Evolutionary conservation across 768 basidiomycete species (phyloP).

Genomic region (Pisolithus albus): DNA sequence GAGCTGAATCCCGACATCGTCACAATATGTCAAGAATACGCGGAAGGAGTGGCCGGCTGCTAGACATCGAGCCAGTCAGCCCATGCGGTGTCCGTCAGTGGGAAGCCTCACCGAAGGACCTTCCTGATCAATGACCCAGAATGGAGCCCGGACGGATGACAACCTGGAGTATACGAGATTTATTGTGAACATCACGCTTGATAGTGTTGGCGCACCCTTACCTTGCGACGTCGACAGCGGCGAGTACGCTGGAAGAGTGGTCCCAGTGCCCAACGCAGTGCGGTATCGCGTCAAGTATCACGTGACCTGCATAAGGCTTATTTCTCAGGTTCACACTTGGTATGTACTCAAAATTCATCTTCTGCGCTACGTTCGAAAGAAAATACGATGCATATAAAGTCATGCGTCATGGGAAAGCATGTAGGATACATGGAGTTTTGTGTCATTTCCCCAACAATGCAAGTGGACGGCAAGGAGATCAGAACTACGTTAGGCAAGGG

Average conservation of each 20-base stretch:
- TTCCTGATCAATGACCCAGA: too few relatives aligned
- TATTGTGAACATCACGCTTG: too few relatives aligned
- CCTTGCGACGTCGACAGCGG: too few relatives aligned
- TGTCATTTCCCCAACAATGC: slow-evolving; percentile 14
- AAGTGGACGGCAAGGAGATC: slow-evolving; percentile 13
- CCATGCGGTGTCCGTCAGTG: not conserved
- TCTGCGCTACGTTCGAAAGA: not conserved
- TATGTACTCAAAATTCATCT: not conserved
- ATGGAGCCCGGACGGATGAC: too few relatives aligned
- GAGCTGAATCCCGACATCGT: slow-evolving; percentile 6
- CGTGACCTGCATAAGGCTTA: too few relatives aligned
- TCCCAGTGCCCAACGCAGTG: too few relatives aligned
- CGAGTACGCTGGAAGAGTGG: too few relatives aligned
- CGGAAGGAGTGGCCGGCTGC: not conserved
- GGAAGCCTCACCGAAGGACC: too few relatives aligned
- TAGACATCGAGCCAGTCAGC: not conserved
- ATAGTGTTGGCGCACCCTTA: too few relatives aligned
- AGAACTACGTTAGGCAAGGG: slow-evolving; percentile 25
- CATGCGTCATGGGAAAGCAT: slow-evolving; percentile 25
- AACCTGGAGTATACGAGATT: too few relatives aligned
- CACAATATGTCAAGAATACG: not conserved
- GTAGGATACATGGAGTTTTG: slow-evolving; percentile 36
- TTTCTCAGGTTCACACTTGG: not conserved
- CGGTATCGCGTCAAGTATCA: too few relatives aligned
- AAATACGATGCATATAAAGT: slow-evolving; percentile 15